Conservation (phyloP, 225 moss, liverwort and hornwort genomes). For the Marchantia polymorpha region DNA sequence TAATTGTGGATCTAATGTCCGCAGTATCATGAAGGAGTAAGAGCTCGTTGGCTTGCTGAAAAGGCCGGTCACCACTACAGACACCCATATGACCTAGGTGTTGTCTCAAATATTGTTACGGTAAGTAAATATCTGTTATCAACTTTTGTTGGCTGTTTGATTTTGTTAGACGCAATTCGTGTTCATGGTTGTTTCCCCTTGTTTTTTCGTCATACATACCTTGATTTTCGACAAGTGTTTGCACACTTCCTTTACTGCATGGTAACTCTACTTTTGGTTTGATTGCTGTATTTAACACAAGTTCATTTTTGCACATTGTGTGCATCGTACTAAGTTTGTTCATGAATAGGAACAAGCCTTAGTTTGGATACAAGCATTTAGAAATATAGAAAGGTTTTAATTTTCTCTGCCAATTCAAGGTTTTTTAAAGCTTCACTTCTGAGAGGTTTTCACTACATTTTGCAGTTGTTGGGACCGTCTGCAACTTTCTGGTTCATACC, state of each 20-base stretch:
- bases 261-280: not conserved
- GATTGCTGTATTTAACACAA: not conserved
- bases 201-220: no score
- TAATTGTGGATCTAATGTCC: slow-evolving; percentile 1
- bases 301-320: not conserved
- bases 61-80: slow-evolving; percentile 89
- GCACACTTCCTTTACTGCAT: no score
- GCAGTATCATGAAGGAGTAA: slow-evolving; percentile 98
- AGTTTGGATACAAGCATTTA: not conserved
- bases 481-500: slow-evolving; percentile 79
- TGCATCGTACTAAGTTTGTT: not conserved
- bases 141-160: no score
- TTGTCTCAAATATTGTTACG: slow-evolving; percentile 62
- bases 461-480: slow-evolving; percentile 85
- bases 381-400: not conserved
- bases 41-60: slow-evolving; percentile 95
- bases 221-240: no score
- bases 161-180: no score
- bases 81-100: slow-evolving; percentile 87
- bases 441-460: not conserved
- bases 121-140: slow-evolving; percentile 34
- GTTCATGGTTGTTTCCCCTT: no score
- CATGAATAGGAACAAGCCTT: not conserved
- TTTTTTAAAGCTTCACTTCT: not conserved
- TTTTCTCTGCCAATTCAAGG: not conserved